A percentile compares a stretch with the other conserved stretches of the same genome.
Conservation (phyloP, 345 rosid genomes). For the Syzygium grande region DNA sequence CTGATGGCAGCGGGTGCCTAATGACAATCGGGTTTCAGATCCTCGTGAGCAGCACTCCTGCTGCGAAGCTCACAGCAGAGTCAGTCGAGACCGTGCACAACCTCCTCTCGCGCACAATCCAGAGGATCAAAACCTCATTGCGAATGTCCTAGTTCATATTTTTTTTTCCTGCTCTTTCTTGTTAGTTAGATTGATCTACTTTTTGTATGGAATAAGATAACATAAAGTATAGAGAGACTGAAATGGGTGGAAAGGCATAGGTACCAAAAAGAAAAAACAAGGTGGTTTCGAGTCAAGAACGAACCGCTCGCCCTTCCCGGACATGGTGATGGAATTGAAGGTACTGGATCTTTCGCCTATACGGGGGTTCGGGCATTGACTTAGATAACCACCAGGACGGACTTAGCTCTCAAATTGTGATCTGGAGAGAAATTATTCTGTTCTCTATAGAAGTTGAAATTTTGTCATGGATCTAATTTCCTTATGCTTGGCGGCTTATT, state of each 20-base stretch:
- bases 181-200: neutral
- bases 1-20: conserved; percentile 26
- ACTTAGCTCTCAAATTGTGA: neutral
- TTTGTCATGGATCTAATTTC: neutral
- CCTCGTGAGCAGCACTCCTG: conserved; percentile 31
- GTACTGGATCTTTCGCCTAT: neutral
- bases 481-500: neutral
- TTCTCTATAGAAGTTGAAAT: neutral
- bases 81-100: conserved; percentile 55
- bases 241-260: neutral
- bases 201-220: neutral
- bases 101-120: conserved; percentile 49
- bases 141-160: conserved; percentile 2
- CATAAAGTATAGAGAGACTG: conserved; percentile 3
- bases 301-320: conserved; percentile 9
- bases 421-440: neutral
- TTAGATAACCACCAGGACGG: conserved; percentile 1
- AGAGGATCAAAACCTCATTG: conserved; percentile 46
- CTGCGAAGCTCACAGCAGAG: conserved; percentile 39
- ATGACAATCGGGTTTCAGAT: conserved; percentile 56
- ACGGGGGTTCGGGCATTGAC: conserved; percentile 42
- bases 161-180: neutral
- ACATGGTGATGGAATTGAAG: neutral
- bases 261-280: neutral
- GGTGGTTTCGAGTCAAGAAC: conserved; percentile 35